phyloP scores from a whole-genome alignment of 345 rosid species.

The Angophora floribunda region DNA sequence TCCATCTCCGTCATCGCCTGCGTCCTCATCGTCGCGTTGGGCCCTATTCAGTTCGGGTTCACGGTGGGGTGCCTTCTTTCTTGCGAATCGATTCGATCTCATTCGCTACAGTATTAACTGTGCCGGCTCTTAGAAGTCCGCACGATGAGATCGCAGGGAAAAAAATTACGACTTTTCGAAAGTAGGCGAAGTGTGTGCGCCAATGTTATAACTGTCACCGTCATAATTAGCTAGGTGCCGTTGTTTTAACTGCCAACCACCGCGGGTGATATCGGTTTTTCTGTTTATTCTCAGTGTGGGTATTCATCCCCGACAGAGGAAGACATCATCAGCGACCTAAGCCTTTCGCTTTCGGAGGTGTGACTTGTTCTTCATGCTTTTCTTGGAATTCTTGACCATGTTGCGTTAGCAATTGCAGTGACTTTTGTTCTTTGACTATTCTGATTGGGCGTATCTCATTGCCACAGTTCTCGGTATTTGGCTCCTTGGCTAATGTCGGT shows the following conservation, averaged over 20 bases:
- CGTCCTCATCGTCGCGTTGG: slow-evolving; percentile 59
- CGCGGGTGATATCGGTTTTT: neutral
- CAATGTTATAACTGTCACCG: too few species aligned
- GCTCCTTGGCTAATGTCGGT: slow-evolving; percentile 65
- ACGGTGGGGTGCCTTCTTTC: slow-evolving; percentile 17
- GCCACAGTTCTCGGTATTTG: slow-evolving; percentile 53
- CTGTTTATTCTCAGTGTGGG: slow-evolving; percentile 28
- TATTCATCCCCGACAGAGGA: slow-evolving; percentile 65
- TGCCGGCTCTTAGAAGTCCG: neutral
- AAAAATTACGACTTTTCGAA: neutral
- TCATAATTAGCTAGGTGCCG: too few species aligned
- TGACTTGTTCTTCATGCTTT: neutral
- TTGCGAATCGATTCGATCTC: neutral
- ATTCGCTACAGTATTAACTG: neutral
- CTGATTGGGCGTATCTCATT: neutral
- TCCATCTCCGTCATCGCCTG: slow-evolving; percentile 59
- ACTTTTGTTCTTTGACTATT: neutral
- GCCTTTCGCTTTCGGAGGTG: slow-evolving; percentile 50
- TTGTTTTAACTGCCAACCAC: neutral
- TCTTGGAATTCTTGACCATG: neutral
- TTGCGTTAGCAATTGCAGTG: neutral
- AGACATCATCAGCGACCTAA: slow-evolving; percentile 42
- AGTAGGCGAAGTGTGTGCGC: neutral
- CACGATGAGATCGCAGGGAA: neutral
- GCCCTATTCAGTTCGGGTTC: slow-evolving; percentile 73